Base-by-base conservation (phyloP, 2,329 filamentous ascomycete genomes). In the Colletotrichum tropicale region DNA sequence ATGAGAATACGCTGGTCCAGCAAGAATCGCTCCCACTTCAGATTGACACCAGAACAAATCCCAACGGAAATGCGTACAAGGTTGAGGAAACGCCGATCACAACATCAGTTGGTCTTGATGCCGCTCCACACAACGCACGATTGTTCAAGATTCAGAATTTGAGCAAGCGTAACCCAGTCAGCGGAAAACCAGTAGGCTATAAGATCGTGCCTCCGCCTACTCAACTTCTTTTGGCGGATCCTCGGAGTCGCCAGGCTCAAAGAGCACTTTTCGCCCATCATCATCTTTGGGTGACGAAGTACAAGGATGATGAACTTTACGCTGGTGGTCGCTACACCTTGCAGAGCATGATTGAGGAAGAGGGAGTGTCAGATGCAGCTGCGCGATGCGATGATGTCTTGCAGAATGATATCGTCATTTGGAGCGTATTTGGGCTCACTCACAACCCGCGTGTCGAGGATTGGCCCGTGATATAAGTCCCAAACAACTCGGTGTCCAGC, bases 361-460 rank as follows among this genome's bases (percentile, higher is more conserved):
- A 58, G 24, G 62, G 62, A 10, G 43, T 71, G 28, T 30, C 38
- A 13, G 61, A 64, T 30, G 38, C 58, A 30, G 68, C 60, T 18
- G 68, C 38, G n/a, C 28, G 68, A 8, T 58, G 88, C 71, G 89
- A 91, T 68, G 85, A 84, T 66, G 88, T 91, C 62, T 86, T 88
- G 72, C 89, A 92, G 76, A 86, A 87, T 5, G 90, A 92, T 79
- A 84, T 92, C 18, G 90, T 92, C 5, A 83, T 90, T 66, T 92
- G 87, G 76, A 82, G 91, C 21, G 90, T 91, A 78, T 90, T 91
- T 56, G 81, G 82, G 30, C 87, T 92, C 75, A 91, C 90, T 32
- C 90, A 92, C 75, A 86, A 90, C 71, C 88, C 88, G 0, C 81
- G 88, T 36, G 86, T 88, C 13, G 90, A 92, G 81, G 89, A 91